Conservation (phyloP, 2,329 filamentous ascomycete genomes). For the Paracamarosporium sp. region DNA sequence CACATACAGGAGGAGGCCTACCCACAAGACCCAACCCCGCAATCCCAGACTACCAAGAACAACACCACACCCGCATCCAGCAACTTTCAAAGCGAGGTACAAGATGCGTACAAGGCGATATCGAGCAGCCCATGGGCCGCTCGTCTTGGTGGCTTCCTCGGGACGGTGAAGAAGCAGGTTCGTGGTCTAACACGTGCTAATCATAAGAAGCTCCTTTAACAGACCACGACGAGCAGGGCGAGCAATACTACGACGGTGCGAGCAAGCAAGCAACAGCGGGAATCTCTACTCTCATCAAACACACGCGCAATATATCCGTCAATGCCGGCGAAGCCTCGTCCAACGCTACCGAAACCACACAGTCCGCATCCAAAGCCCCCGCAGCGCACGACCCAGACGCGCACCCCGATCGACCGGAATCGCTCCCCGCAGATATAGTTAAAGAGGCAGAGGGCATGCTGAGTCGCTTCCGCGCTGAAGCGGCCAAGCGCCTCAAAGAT, state of each 20-base stretch:
- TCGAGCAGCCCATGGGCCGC: constrained; percentile 91
- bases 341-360: constrained; percentile 15
- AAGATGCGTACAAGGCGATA: constrained; percentile 94
- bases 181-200: constrained; percentile 24
- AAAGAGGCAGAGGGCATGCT: constrained; percentile 71
- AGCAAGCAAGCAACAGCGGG: constrained; percentile 86
- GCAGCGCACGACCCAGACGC: constrained; percentile 30
- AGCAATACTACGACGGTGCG: constrained; percentile 84
- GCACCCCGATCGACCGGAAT: constrained; percentile 52
- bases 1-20: constrained; percentile 87
- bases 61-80: constrained; percentile 43
- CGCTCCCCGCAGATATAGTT: constrained; percentile 57
- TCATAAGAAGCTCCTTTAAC: constrained; percentile 9
- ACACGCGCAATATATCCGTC: constrained; percentile 76
- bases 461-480: constrained; percentile 76
- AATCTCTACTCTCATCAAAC: constrained; percentile 74
- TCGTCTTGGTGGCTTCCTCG: constrained; percentile 85
- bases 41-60: constrained; percentile 57
- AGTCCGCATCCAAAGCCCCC: constrained; percentile 16
- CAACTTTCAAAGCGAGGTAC: constrained; percentile 83
- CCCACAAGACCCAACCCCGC: constrained; percentile 53
- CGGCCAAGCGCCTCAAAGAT: constrained; percentile 83
- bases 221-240: constrained; percentile 62
- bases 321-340: constrained; percentile 28
- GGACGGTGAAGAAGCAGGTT: constrained; percentile 92